Evolutionary conservation across 495 filamentous ascomycete genomes (phyloP).

Genomic region (Talaromyces stipitatus): DNA sequence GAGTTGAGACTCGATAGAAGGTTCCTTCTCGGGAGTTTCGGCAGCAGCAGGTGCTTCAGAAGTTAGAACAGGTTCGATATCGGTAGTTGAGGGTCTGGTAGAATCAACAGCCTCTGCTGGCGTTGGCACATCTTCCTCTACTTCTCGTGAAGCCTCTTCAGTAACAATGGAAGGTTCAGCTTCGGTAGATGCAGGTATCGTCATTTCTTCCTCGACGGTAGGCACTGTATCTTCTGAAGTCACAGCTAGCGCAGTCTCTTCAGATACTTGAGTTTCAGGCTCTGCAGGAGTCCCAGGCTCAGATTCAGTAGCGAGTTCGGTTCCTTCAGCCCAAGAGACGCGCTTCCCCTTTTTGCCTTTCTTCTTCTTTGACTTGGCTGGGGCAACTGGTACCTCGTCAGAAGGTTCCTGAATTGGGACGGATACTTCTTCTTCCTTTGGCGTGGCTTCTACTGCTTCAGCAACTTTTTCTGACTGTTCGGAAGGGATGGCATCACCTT

Average conservation of each 20-base stretch:
- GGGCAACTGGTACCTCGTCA: slow-evolving; percentile 5
- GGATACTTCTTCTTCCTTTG: not conserved
- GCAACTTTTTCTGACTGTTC: not conserved
- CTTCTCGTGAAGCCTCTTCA: slow-evolving; percentile 3
- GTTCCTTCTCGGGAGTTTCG: not conserved
- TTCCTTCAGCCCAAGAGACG: slow-evolving; percentile 8
- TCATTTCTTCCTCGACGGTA: not conserved
- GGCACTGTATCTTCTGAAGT: not conserved
- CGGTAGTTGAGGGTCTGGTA: not conserved
- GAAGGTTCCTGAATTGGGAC: not conserved
- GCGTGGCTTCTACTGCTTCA: not conserved
- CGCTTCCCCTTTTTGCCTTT: slow-evolving; percentile 11
- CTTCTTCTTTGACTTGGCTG: slow-evolving; percentile 25
- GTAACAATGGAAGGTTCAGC: not conserved
- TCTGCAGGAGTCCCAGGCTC: not conserved
- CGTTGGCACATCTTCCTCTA: slow-evolving; percentile 11
- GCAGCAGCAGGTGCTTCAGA: not conserved
- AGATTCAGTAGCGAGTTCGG: not conserved
- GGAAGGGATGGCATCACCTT: not conserved
- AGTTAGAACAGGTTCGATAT: not conserved
- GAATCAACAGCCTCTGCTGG: not conserved
- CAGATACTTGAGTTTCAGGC: not conserved
- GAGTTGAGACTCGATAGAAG: not conserved
- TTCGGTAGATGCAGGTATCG: not conserved
- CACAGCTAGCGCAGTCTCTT: not conserved